phyloP scores from a whole-genome alignment of 1,139 yeast genomes.

The Blastobotrys malaysiensis region DNA sequence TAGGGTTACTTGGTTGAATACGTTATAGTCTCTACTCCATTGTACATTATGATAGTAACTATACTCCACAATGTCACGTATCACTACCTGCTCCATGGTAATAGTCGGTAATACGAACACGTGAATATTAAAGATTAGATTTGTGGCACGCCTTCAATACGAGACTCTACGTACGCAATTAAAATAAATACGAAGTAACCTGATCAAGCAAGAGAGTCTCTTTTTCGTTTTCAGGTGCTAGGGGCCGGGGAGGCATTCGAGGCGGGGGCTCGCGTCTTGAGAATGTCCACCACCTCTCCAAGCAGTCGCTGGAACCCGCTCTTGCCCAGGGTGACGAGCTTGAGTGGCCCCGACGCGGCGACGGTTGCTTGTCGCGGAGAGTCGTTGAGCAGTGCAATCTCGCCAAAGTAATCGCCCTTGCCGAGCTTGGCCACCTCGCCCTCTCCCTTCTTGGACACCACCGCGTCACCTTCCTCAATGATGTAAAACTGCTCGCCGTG shows the following conservation, averaged over 20 bases:
- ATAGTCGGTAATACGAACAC: too few relatives aligned
- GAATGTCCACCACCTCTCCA: constrained; percentile 85
- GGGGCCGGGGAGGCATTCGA: not conserved
- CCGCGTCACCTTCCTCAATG: constrained; percentile 82
- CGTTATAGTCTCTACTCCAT: too few relatives aligned
- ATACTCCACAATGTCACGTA: too few relatives aligned
- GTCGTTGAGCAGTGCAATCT: constrained; percentile 85
- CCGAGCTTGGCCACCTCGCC: constrained; percentile 58
- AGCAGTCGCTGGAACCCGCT: constrained; percentile 88
- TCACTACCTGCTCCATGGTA: too few relatives aligned
- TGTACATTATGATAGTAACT: too few relatives aligned
- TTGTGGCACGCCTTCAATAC: not conserved
- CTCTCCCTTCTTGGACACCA: constrained; percentile 54
- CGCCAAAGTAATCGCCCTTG: constrained; percentile 95
- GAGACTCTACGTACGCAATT: not conserved
- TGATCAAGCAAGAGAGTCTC: not conserved
- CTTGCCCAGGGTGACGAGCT: constrained; percentile 87
- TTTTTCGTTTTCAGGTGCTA: not conserved
- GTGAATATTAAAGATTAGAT: too few relatives aligned
- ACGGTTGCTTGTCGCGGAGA: constrained; percentile 94
- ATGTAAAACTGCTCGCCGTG: constrained; percentile 86
- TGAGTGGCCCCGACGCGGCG: constrained; percentile 65
- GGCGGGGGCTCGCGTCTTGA: constrained; percentile 83
- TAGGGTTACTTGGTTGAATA: too few relatives aligned
- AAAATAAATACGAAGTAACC: not conserved